Conservation (phyloP, 352 stramenopile species). For the Phytopythium montanum region DNA sequence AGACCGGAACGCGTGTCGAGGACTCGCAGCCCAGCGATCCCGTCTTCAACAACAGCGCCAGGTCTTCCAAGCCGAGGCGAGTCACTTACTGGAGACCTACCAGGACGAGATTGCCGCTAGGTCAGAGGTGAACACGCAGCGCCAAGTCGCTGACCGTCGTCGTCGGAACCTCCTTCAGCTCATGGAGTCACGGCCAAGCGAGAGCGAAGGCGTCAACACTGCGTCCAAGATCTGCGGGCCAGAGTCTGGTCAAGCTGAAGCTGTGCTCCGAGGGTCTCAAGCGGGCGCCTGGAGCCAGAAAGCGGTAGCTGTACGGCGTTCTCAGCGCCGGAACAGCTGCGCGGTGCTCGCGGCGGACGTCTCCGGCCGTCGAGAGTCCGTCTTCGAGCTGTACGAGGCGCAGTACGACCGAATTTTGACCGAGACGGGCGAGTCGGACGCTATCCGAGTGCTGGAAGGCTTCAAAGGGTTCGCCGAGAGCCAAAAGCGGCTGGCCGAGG, state of each 20-base stretch:
- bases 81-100: conserved; percentile 41
- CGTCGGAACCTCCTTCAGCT: conserved; percentile 48
- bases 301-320: background rate
- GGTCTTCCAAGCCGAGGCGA: conserved; percentile 24
- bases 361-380: conserved; percentile 31
- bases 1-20: conserved; percentile 30
- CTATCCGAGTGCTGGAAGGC: conserved; percentile 41
- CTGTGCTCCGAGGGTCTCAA: background rate
- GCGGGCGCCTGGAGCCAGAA: background rate
- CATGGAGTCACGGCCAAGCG: conserved; percentile 22
- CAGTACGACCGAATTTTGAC: conserved; percentile 52
- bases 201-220: background rate
- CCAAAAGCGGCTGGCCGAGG: conserved; percentile 35
- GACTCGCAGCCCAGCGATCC: conserved; percentile 21
- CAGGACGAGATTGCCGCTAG: conserved; percentile 45
- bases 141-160: conserved; percentile 40
- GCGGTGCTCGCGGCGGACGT: conserved; percentile 19
- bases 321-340: conserved; percentile 26
- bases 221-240: background rate
- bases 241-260: background rate
- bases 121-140: conserved; percentile 30
- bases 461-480: conserved; percentile 38
- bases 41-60: conserved; percentile 20
- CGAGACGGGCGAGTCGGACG: conserved; percentile 45
- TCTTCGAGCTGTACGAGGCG: conserved; percentile 55